Evolutionary conservation across 768 basidiomycete species (phyloP), one percentile per base, ranked within the genome.

Genomic region (Collybia sp.): DNA sequence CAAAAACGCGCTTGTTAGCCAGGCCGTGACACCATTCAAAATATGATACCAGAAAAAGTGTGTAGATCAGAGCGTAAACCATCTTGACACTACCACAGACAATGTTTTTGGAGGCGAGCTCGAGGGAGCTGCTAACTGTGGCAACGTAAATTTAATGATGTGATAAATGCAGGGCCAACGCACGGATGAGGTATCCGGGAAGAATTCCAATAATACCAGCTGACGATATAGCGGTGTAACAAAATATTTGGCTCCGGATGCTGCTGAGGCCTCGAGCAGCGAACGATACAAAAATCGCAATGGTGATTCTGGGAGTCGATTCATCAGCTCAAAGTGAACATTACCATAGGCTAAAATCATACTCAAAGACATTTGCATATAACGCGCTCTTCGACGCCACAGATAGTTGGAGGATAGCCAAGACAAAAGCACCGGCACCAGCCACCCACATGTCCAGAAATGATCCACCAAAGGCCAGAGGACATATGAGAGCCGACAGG

Each of bases 321-420:
- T 17, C 13, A 52, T 58, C 20, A 62, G n/a, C n/a, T n/a, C n/a
- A n/a, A n/a, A n/a, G 42, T 37, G 47, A 30, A 18, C 25, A 12
- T 9, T 20, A 12, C 5, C 17, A 12, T 39, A 30, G 19, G 20
- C 43, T 3, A 31, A 47, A 17, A 30, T 70, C 85, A 62, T 58
- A 93, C 93, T 95, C 93, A 53, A 93, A 94, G 43, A 94, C 89
- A 56, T 91, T 93, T 40, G 89, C 87, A 60, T 92, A 93, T 59
- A 93, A 71, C 0, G 83, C 72, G 57, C 83, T 90, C 63, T 85
- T 87, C 35, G 77, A 70, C 12, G 87, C 89, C 12, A 89, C 80
- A 43, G 70, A 73, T 25, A 90, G 77, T 54, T 92, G 88, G 49
- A 93, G 72, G 56, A 78, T 73, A 40, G 77, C 76, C 40, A 93